Evolutionary conservation across 345 rosid genomes (phyloP), one percentile per base, ranked within the genome.

Genomic region (Hibiscus trionum): DNA sequence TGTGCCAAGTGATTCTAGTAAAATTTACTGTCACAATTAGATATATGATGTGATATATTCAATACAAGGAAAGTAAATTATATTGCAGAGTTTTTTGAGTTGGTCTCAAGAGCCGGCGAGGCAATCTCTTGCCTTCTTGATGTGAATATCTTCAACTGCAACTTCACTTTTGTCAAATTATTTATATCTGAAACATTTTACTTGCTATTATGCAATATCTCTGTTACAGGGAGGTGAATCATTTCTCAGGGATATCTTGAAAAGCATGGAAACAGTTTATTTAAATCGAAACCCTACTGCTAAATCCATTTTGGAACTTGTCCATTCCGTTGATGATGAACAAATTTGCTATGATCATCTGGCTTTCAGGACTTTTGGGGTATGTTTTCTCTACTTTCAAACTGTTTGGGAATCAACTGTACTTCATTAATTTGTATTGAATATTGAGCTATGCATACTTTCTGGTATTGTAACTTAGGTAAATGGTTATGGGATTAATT

Each of bases 301-400:
- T n/a, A 88, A 82, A 77, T 84, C 96, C n/a, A 82, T 88, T 15
- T 75, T 91, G 79, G 86, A 91, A 70, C 85, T 87, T 33, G 98
- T 94, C 14, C 66, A 53, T 47, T 82, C 91, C 11, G 79, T 82
- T 73, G 90, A 85, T 8, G 81, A 76, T 5, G 81, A 82, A 2
- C 83, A 50, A 31, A 83, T 94, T 77, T 88, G 91, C 81, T 90
- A 94, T 74, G 98, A 94, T 82, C 97, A 91, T 81, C 62, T 94
- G 37, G 98, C 98, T 19, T 94, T 90, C 84, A 84, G 98, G 80
- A 91, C 98, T 0, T 91, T 94, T 7, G 97, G 98, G 88, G 97
- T 94, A 84, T 52, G 49, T 4, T 39, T 7, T 52, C 50, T 42
- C 44, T 44, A 12, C n/a, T 67, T 49, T 49, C 42, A 67, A 49